phyloP scores from a whole-genome alignment of 306 rosid species.

The Cicer yamashitae region DNA sequence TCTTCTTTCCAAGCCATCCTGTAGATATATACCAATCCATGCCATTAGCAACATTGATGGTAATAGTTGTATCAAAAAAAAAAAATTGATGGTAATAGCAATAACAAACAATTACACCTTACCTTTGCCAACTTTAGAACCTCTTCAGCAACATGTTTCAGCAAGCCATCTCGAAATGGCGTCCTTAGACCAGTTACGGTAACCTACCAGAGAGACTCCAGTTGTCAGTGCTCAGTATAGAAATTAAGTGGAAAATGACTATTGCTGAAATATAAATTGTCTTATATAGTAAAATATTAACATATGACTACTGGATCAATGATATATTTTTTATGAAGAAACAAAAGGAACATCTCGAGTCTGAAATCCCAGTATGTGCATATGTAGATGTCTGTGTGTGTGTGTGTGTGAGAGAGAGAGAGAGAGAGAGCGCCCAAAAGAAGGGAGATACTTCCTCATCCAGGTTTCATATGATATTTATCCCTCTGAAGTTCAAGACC shows the following conservation, averaged over 20 bases:
- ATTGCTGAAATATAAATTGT: conserved; percentile 5
- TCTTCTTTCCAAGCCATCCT: conserved; percentile 98
- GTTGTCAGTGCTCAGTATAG: conserved; percentile 51
- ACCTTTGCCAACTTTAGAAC: conserved; percentile 86
- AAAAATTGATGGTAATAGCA: conserved; percentile 21
- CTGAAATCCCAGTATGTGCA: background rate
- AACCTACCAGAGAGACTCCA: conserved; percentile 59
- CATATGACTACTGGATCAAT: background rate
- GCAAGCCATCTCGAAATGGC: conserved; percentile 91
- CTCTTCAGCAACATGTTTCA: conserved; percentile 92
- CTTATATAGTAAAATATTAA: conserved; percentile 9
- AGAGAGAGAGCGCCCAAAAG: background rate
- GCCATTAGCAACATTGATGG: conserved; percentile 38
- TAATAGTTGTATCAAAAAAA: background rate
- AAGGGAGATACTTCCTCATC: background rate
- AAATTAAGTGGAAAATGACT: conserved; percentile 34
- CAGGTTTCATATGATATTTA: conserved; percentile 20
- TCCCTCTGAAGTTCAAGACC: conserved; percentile 19
- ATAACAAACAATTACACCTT: conserved; percentile 35
- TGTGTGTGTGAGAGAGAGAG: too few relatives aligned
- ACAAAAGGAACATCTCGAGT: conserved; percentile 13
- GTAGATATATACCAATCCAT: conserved; percentile 30
- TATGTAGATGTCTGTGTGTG: background rate
- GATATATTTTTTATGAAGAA: conserved; percentile 21
- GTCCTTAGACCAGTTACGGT: conserved; percentile 81